Evolutionary conservation across 768 basidiomycete genomes (phyloP), one percentile per base, ranked within the genome.

Genomic region (Infundibulicybe gibba): DNA sequence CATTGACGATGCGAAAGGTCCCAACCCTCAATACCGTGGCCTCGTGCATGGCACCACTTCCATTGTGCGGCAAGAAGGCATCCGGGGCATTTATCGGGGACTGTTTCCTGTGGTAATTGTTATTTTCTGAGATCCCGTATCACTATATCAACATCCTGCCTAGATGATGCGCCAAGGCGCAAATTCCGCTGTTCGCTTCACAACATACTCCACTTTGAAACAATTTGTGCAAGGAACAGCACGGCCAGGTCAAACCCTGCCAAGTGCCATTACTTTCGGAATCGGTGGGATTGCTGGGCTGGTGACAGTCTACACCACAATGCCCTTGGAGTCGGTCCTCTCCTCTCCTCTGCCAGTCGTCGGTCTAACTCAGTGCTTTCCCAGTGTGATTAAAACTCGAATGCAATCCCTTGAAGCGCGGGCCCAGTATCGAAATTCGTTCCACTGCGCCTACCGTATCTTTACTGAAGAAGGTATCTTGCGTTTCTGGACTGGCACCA

Each of bases 131-230:
- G 3, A 38, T 39, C 25, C 10, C 40, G 20, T 20, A n/a, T 21
- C 33, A 40, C 38, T 35, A 16, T 49, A 48, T 31, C 40, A 31
- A 31, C 15, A 47, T n/a, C 9, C 43, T 32, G 9, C 21, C 11
- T 59, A 97, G 92, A 91, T 95, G 82, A 89, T 95, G 80, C 86
- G 94, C 21, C 95, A 98, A 81, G 94, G 93, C 33, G 95, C 94
- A 35, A 99, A 98, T 62, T 97, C 94, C 4, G 94, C 97, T 9
- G 83, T 98, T 25, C 79, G 95, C 30, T 98, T 97, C 70, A 94
- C 94, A 41, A 93, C 92, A 0, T 98, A 97, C 66, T 81, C 89
- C 2, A 95, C 91, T 0, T 72, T 98, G 49, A 97, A 97, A 67
- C 93, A 97, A 58, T 81, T 93, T 53, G 91, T 93, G 1, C 92